phyloP scores from a whole-genome alignment of 257 asterid genomes.

The Nicotiana benthamiana region DNA sequence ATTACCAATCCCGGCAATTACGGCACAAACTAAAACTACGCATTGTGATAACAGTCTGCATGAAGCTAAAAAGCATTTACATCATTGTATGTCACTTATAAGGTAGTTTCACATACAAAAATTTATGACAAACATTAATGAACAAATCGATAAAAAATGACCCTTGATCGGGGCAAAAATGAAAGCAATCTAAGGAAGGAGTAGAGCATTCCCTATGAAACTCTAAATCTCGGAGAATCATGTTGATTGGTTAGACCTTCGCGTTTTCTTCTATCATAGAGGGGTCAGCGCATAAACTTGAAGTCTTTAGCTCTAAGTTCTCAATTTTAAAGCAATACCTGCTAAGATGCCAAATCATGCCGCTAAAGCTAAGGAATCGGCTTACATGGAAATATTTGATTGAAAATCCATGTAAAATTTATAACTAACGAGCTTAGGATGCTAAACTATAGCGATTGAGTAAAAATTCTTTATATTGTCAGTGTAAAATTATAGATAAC shows the following conservation, averaged over 20 bases:
- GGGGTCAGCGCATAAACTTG: not conserved
- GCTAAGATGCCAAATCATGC: not conserved
- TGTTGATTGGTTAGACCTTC: not conserved
- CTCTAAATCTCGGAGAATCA: not conserved
- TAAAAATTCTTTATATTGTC: not conserved
- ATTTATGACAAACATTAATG: not conserved
- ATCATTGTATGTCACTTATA: not conserved
- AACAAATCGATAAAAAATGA: not conserved
- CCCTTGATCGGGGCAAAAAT: too few species aligned
- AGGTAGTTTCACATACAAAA: not conserved
- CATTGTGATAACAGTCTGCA: not conserved
- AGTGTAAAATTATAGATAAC: not conserved
- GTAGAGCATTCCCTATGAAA: too few species aligned
- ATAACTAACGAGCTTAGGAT: not conserved
- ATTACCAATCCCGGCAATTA: conserved; percentile 52
- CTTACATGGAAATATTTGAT: not conserved
- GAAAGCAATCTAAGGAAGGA: too few species aligned
- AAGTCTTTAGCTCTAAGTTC: not conserved
- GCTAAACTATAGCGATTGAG: not conserved
- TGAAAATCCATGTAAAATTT: not conserved
- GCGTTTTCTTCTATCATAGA: not conserved
- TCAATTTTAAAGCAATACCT: too few species aligned
- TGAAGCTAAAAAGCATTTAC: not conserved
- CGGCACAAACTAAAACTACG: conserved; percentile 23
- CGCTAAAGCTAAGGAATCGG: not conserved